phyloP scores from a whole-genome alignment of 495 filamentous ascomycete genomes.

The Emericellopsis terricola region DNA sequence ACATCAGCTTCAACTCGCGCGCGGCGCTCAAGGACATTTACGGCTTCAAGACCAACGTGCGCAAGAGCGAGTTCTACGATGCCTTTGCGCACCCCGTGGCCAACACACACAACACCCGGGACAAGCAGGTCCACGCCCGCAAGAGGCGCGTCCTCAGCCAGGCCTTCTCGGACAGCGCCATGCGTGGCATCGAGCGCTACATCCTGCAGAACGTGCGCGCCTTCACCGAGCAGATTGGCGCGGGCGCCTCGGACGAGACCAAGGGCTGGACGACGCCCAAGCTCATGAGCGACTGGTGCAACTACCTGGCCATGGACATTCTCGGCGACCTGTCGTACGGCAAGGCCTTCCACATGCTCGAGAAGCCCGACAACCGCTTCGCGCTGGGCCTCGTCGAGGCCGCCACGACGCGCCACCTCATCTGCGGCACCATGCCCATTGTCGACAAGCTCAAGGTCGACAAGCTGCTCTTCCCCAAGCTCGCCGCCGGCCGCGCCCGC shows the following conservation, averaged over 20 bases:
- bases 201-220: constrained; percentile 33
- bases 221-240: constrained; percentile 30
- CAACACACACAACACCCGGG: constrained; percentile 42
- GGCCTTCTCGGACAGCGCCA: constrained; percentile 39
- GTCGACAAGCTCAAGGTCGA: constrained; percentile 38
- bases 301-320: constrained; percentile 54
- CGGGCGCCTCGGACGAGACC: constrained; percentile 14
- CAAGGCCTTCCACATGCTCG: constrained; percentile 55
- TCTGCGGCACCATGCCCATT: constrained; percentile 35
- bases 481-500: constrained; percentile 28
- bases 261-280: constrained; percentile 25
- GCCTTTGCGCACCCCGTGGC: constrained; percentile 39
- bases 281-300: constrained; percentile 45
- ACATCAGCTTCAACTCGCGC: constrained; percentile 34
- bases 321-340: constrained; percentile 55
- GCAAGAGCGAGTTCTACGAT: constrained; percentile 46
- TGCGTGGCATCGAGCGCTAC: constrained; percentile 39
- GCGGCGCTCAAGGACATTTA: constrained; percentile 36
- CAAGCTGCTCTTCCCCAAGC: constrained; percentile 37
- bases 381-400: constrained; percentile 37
- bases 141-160: constrained; percentile 46
- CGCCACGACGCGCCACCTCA: constrained; percentile 35
- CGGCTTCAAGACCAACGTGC: constrained; percentile 37
- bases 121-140: constrained; percentile 39
- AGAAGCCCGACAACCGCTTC: constrained; percentile 36